Conservation (phyloP, 805 yeast species). For the Pichia exigua region DNA sequence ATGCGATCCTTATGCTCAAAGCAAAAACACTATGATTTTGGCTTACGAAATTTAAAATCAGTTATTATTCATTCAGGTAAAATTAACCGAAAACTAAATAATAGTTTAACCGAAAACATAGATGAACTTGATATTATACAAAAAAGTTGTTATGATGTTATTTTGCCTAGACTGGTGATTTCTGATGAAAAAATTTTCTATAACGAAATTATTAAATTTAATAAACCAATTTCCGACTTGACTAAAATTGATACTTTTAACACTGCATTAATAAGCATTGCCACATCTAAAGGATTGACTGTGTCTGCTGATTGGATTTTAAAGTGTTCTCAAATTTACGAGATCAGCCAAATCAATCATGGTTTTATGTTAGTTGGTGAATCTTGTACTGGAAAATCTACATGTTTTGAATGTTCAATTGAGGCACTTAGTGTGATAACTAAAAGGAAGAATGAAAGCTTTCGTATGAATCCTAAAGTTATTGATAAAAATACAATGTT, state of each 20-base stretch:
- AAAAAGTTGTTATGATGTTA: conserved; percentile 49
- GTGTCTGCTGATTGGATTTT: conserved; percentile 37
- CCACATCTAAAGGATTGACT: conserved; percentile 27
- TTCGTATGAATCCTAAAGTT: conserved; percentile 68
- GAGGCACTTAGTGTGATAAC: conserved; percentile 22
- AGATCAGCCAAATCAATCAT: conserved; percentile 55
- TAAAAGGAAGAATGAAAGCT: conserved; percentile 26
- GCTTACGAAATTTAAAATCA: conserved; percentile 71
- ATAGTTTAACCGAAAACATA: not conserved
- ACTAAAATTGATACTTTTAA: conserved; percentile 21
- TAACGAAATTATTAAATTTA: conserved; percentile 20
- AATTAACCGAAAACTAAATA: conserved; percentile 20
- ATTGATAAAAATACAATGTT: conserved; percentile 55
- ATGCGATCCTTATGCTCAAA: conserved; percentile 35
- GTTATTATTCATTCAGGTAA: conserved; percentile 53
- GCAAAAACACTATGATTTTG: conserved; percentile 85
- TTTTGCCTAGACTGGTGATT: conserved; percentile 58
- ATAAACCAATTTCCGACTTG: conserved; percentile 3
- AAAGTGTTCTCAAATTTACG: conserved; percentile 54
- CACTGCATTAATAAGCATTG: conserved; percentile 20
- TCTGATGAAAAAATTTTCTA: conserved; percentile 41
- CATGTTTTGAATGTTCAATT: conserved; percentile 42
- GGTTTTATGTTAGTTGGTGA: conserved; percentile 79
- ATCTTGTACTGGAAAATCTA: conserved; percentile 69
- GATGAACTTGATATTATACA: conserved; percentile 30